Conservation (phyloP, 2,329 filamentous ascomycete genomes). For the Phoma sp. region DNA sequence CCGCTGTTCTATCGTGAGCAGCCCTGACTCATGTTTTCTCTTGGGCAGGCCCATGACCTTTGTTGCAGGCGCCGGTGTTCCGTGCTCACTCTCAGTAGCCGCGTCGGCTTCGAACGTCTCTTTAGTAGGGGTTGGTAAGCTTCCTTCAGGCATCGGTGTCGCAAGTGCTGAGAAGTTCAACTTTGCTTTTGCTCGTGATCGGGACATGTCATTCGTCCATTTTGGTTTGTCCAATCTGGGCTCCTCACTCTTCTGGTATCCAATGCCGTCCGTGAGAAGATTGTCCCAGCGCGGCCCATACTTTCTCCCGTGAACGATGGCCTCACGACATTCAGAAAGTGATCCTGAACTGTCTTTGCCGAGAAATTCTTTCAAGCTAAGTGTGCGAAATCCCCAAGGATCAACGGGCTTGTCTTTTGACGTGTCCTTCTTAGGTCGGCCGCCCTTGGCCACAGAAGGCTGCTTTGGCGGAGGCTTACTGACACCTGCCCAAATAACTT, state of each 20-base stretch:
- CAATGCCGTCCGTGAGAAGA: constrained; percentile 28
- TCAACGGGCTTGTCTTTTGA: constrained; percentile 20
- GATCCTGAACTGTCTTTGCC: constrained; percentile 32
- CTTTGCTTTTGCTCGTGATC: not conserved
- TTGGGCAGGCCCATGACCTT: constrained; percentile 12
- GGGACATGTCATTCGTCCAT: constrained; percentile 7
- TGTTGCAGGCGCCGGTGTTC: not conserved
- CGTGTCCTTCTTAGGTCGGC: constrained; percentile 17
- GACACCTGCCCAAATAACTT: constrained; percentile 62
- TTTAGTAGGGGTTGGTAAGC: not conserved
- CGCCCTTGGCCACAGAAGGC: constrained; percentile 33
- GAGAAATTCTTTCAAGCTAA: constrained; percentile 29
- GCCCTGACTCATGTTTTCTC: constrained; percentile 10
- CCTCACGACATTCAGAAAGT: constrained; percentile 31
- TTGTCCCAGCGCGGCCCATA: constrained; percentile 37
- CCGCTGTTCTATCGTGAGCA: constrained; percentile 36
- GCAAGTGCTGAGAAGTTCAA: not conserved
- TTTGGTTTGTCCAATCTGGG: not conserved
- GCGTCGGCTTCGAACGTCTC: not conserved
- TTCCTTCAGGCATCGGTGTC: not conserved
- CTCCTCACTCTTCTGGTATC: constrained; percentile 26
- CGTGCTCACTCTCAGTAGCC: constrained; percentile 1
- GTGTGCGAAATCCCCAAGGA: constrained; percentile 39
- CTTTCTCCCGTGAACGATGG: constrained; percentile 26
- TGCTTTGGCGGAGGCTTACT: constrained; percentile 38